These are phyloP conservation scores for Colletotrichum sp. DNA, from an alignment of 2,329 filamentous ascomycete species.

Conservation along the genomic window DNA sequence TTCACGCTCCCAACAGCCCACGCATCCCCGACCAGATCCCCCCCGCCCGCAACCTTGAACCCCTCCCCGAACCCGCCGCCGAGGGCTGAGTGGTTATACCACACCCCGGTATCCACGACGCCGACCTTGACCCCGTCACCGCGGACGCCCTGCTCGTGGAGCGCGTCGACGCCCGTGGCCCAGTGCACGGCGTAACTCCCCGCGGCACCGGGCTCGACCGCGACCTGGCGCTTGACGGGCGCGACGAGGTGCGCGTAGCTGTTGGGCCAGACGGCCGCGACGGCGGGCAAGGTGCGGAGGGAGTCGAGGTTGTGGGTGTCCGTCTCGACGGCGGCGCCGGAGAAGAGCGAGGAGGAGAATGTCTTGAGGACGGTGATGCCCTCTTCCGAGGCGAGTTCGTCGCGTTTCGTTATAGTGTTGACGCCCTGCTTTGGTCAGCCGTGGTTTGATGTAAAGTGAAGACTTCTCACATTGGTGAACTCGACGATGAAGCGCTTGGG, in stretches of 20 bases:
- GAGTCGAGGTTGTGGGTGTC: conserved; percentile 12
- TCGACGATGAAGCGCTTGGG: conserved; percentile 17
- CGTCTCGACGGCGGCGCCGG: conserved; percentile 16
- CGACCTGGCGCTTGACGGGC: conserved; percentile 1
- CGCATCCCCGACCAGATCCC: conserved; percentile 47
- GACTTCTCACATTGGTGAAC: background rate
- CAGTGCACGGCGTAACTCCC: conserved; percentile 13
- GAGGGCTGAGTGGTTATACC: conserved; percentile 29
- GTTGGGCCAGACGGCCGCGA: conserved; percentile 13
- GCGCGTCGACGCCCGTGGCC: conserved; percentile 22
- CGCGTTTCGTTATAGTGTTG: background rate
- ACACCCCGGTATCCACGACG: conserved; percentile 24
- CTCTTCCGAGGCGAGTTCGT: background rate
- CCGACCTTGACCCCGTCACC: conserved; percentile 25
- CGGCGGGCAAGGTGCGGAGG: background rate
- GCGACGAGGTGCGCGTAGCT: background rate
- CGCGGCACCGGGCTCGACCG: background rate
- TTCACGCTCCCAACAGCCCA: conserved; percentile 29
- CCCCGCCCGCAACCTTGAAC: conserved; percentile 47
- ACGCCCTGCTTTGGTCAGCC: background rate
- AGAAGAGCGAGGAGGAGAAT: conserved; percentile 15
- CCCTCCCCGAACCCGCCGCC: conserved; percentile 54
- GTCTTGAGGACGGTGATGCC: conserved; percentile 12
- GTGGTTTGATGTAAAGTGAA: background rate
- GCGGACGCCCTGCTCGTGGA: conserved; percentile 18